These are phyloP conservation scores for Tympanopsis confertula DNA, from an alignment of 2,329 filamentous ascomycete species.

Conservation along the genomic window DNA sequence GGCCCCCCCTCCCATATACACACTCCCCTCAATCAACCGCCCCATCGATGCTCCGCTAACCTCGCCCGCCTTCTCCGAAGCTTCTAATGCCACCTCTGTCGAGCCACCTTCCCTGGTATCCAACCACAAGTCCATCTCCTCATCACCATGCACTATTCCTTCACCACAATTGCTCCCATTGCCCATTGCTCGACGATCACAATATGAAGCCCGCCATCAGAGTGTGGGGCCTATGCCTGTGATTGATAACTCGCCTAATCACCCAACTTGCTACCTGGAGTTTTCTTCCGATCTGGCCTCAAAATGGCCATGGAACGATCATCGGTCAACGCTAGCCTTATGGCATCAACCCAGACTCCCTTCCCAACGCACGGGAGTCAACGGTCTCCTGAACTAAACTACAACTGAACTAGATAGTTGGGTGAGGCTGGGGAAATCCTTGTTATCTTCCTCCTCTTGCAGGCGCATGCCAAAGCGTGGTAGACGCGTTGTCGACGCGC, in stretches of 20 bases:
- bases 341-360: no score
- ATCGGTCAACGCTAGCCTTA: no score
- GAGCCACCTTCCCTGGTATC: slow-evolving; percentile 55
- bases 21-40: slow-evolving; percentile 18
- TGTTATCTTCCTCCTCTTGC: not conserved
- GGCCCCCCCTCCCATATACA: not conserved
- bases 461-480: not conserved
- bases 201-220: slow-evolving; percentile 9
- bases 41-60: slow-evolving; percentile 39
- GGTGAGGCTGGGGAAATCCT: not conserved
- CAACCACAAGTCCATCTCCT: slow-evolving; percentile 35
- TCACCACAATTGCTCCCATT: slow-evolving; percentile 11
- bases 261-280: no score
- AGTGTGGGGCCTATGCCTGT: no score
- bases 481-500: not conserved
- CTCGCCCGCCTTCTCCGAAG: slow-evolving; percentile 46
- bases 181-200: slow-evolving; percentile 17
- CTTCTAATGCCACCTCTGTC: slow-evolving; percentile 31
- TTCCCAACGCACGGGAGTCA: no score
- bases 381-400: no score
- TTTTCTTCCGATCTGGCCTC: no score
- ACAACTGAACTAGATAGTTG: no score
- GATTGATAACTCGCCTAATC: no score
- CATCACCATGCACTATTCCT: slow-evolving; percentile 27
- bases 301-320: no score